These are phyloP conservation scores for Spathaspora hagerdaliae DNA, from an alignment of 805 yeast species.

Conservation along the genomic window DNA sequence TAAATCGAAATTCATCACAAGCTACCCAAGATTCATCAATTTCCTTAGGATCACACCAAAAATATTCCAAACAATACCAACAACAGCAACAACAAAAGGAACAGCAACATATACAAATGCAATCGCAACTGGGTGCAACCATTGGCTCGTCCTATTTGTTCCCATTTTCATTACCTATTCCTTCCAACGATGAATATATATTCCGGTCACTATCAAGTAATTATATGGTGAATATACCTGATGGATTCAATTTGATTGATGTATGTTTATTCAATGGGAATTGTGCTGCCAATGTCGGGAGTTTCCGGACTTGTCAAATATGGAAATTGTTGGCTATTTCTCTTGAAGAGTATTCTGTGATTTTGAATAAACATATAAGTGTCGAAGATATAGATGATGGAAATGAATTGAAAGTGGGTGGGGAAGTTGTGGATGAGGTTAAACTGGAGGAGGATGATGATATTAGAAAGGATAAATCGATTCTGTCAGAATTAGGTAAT, in stretches of 20 bases:
- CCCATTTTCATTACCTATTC: constrained; percentile 40
- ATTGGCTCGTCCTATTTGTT: constrained; percentile 30
- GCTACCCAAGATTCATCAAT: constrained; percentile 30
- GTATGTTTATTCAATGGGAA: constrained; percentile 57
- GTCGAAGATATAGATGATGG: constrained; percentile 5
- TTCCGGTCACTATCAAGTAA: constrained; percentile 48
- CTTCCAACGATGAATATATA: constrained; percentile 37
- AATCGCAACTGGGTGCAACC: background rate
- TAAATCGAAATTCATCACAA: constrained; percentile 31
- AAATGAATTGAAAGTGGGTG: background rate
- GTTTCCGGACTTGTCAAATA: constrained; percentile 54
- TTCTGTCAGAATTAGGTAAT: constrained; percentile 36
- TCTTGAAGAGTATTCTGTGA: constrained; percentile 22
- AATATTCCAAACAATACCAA: constrained; percentile 4
- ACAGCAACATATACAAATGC: constrained; percentile 5
- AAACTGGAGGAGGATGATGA: constrained; percentile 3
- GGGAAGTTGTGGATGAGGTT: background rate
- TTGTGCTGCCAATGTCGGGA: constrained; percentile 48
- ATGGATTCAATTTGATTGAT: constrained; percentile 47
- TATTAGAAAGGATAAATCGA: constrained; percentile 16
- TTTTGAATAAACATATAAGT: background rate
- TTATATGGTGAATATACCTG: constrained; percentile 45
- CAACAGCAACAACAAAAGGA: constrained; percentile 6
- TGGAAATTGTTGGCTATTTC: constrained; percentile 58
- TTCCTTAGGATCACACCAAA: constrained; percentile 9